A percentile compares a stretch with the other conserved stretches of the same genome.
These are phyloP conservation scores for Penicillium lividum DNA, from an alignment of 495 filamentous ascomycete species.

Conservation along the genomic window DNA sequence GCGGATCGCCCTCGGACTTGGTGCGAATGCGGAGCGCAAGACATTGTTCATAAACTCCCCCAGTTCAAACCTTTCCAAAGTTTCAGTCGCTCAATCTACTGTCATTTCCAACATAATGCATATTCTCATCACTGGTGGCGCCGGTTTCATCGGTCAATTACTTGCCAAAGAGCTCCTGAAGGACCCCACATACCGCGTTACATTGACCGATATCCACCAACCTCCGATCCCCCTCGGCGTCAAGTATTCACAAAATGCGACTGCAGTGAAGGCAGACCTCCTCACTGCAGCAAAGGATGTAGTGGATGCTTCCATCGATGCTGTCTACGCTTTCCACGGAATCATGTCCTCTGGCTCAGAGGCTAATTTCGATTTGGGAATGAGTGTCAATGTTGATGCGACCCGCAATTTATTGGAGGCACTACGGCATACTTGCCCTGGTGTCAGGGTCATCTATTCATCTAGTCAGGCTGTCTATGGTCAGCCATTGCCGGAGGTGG, in stretches of 20 bases:
- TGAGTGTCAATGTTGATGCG: conserved; percentile 70
- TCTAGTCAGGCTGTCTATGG: conserved; percentile 60
- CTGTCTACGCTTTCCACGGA: conserved; percentile 75
- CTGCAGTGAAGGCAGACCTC: conserved; percentile 58
- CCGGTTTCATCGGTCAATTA: conserved; percentile 68
- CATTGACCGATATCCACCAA: conserved; percentile 62
- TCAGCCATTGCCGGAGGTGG: conserved; percentile 48
- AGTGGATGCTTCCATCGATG: conserved; percentile 54
- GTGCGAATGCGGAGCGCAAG: conserved; percentile 42
- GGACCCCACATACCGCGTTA: conserved; percentile 53
- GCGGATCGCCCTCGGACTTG: conserved; percentile 38
- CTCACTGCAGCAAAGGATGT: conserved; percentile 51
- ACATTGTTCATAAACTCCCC: conserved; percentile 21
- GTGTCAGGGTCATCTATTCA: conserved; percentile 63
- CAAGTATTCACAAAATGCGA: conserved; percentile 55
- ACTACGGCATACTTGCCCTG: conserved; percentile 55
- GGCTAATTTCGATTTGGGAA: conserved; percentile 68
- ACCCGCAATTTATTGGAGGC: conserved; percentile 62
- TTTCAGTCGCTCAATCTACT: not conserved
- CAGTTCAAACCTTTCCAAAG: not conserved
- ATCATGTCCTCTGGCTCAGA: conserved; percentile 79
- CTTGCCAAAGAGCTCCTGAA: conserved; percentile 61
- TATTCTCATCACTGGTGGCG: conserved; percentile 69
- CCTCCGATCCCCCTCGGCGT: conserved; percentile 54
- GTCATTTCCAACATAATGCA: conserved; percentile 39